Conservation (phyloP, 192 early-diverging fungal species). For the Backusella liffmaniae region DNA sequence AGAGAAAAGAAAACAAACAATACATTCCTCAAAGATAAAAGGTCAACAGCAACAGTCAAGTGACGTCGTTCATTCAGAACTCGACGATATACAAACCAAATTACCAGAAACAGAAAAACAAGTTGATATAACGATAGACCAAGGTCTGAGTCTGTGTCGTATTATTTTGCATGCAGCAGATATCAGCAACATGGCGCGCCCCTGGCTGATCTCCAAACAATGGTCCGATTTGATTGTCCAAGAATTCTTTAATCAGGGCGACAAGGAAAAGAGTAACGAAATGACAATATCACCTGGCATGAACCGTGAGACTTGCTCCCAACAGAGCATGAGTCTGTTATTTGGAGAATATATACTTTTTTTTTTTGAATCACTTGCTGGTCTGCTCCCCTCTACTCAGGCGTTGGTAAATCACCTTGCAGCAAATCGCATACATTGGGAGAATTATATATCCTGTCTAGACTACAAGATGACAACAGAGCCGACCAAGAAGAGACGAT, state of each 20-base stretch:
- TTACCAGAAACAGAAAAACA: background rate
- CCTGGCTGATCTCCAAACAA: constrained; percentile 76
- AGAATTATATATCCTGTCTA: background rate
- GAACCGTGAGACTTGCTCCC: constrained; percentile 69
- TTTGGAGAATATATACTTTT: constrained; percentile 76
- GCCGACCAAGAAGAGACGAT: background rate
- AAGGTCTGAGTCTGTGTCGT: constrained; percentile 56
- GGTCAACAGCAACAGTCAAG: background rate
- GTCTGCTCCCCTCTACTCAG: constrained; percentile 65
- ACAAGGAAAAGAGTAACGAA: constrained; percentile 66
- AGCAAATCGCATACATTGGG: constrained; percentile 9
- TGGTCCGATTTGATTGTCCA: constrained; percentile 83
- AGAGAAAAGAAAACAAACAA: background rate
- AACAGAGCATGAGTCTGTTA: constrained; percentile 68
- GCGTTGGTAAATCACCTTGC: constrained; percentile 44
- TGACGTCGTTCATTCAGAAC: constrained; percentile 9
- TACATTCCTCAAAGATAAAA: background rate
- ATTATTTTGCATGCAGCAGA: constrained; percentile 80
- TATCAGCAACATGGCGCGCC: constrained; percentile 80
- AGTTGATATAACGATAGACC: constrained; percentile 29
- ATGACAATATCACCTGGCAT: constrained; percentile 83
- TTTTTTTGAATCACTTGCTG: constrained; percentile 76
- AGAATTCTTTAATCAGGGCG: constrained; percentile 87
- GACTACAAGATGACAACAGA: background rate
- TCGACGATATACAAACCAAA: background rate